Evolutionary conservation across 2,329 filamentous ascomycete species (phyloP).

Genomic region (Aspergillus hortae): DNA sequence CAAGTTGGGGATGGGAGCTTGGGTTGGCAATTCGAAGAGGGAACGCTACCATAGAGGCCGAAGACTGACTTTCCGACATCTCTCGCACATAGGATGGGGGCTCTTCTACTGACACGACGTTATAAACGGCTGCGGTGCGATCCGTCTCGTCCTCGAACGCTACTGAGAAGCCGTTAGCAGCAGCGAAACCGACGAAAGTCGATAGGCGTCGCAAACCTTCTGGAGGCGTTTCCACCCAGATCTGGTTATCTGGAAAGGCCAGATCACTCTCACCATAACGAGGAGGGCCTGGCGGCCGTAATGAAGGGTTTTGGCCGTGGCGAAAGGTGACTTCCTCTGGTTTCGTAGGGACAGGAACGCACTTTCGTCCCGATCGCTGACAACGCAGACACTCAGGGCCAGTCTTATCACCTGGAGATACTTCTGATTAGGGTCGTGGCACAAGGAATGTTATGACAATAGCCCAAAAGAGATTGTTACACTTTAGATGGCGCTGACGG

Average conservation of each 20-base stretch:
- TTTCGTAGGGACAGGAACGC: slow-evolving; percentile 30
- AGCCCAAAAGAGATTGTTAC: slow-evolving; percentile 13
- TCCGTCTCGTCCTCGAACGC: slow-evolving; percentile 35
- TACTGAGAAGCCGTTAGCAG: slow-evolving; percentile 17
- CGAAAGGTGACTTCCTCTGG: slow-evolving; percentile 35
- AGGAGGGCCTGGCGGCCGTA: slow-evolving; percentile 31
- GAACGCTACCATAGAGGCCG: slow-evolving; percentile 22
- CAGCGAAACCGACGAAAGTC: neutral
- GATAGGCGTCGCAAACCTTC: slow-evolving; percentile 19
- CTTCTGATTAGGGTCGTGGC: neutral
- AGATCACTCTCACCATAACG: slow-evolving; percentile 35
- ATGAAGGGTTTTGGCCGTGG: slow-evolving; percentile 35
- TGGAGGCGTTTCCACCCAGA: slow-evolving; percentile 28
- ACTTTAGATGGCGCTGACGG: slow-evolving; percentile 38
- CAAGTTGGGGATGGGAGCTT: slow-evolving; percentile 9
- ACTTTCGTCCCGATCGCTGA: slow-evolving; percentile 34
- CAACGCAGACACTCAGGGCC: slow-evolving; percentile 33
- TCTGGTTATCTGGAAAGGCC: slow-evolving; percentile 30
- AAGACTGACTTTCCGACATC: slow-evolving; percentile 22
- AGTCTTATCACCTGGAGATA: slow-evolving; percentile 31
- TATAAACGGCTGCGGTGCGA: slow-evolving; percentile 33
- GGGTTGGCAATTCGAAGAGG: slow-evolving; percentile 10
- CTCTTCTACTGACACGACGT: slow-evolving; percentile 22
- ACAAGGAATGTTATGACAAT: neutral
- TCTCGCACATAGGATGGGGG: slow-evolving; percentile 17